Percentiles rank a stretch among this genome's conserved stretches.
Conservation (phyloP, 2,329 filamentous ascomycete genomes). For the Talaromyces albobiverticillius region DNA sequence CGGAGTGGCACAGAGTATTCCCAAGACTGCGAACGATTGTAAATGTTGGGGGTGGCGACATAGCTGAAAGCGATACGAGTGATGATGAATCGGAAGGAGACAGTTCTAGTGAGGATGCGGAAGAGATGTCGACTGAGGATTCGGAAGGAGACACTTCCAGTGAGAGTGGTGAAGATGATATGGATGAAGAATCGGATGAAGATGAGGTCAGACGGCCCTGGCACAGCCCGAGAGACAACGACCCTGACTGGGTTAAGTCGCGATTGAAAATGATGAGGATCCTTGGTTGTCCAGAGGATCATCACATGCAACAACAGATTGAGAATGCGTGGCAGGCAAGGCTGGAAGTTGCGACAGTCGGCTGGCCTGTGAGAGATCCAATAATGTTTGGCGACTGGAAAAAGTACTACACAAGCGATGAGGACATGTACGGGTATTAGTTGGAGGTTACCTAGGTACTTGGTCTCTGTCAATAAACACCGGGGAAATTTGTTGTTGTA, state of each 20-base stretch:
- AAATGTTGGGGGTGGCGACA: no score
- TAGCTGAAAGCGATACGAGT: not conserved
- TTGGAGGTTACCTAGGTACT: no score
- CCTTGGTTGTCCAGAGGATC: not conserved
- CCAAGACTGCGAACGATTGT: not conserved
- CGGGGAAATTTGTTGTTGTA: no score
- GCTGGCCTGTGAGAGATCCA: not conserved
- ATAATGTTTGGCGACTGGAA: not conserved
- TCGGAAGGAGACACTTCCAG: not conserved
- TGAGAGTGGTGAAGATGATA: not conserved
- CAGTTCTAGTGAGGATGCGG: no score
- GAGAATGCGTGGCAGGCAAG: not conserved
- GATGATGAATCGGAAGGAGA: not conserved
- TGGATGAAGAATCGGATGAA: not conserved
- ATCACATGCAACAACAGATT: not conserved
- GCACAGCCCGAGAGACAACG: not conserved
- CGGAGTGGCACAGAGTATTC: constrained; percentile 4
- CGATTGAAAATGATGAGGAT: not conserved
- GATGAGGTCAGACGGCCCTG: no score
- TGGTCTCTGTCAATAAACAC: no score
- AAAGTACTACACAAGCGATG: not conserved
- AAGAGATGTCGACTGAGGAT: no score
- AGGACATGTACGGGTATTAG: no score
- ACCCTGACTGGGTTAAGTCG: not conserved
- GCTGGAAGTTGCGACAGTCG: not conserved